These are phyloP conservation scores for Plantago ovata DNA, from an alignment of 257 asterid genomes.

Conservation along the genomic window DNA sequence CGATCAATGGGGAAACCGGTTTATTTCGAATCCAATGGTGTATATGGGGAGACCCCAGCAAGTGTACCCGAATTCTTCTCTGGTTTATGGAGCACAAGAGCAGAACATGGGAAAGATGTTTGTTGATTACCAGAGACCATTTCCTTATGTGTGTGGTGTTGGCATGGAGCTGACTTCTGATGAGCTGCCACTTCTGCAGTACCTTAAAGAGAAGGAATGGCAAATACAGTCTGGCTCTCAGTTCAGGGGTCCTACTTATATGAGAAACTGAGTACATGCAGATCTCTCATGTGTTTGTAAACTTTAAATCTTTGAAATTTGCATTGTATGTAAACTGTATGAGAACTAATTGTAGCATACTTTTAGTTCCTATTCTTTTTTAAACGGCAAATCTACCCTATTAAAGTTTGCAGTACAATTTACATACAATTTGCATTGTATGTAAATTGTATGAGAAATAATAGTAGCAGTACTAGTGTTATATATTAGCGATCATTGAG, in stretches of 20 bases:
- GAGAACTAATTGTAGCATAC: no score
- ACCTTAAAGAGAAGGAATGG: constrained; percentile 75
- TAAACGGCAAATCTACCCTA: no score
- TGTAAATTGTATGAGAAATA: no score
- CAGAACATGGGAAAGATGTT: constrained; percentile 32
- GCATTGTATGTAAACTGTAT: no score
- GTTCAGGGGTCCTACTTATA: constrained; percentile 49
- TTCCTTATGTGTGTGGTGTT: constrained; percentile 44
- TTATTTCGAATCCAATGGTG: constrained; percentile 43
- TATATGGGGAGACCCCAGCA: constrained; percentile 43
- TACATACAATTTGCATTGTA: no score
- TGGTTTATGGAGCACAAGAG: constrained; percentile 40
- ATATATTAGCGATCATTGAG: no score
- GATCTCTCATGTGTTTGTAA: no score
- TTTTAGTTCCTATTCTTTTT: no score
- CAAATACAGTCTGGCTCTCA: constrained; percentile 51
- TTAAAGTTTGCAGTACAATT: no score
- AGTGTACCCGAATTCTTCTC: constrained; percentile 32
- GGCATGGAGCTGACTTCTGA: constrained; percentile 47
- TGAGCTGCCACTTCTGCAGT: constrained; percentile 54
- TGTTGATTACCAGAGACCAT: constrained; percentile 52
- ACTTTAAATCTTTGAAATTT: no score
- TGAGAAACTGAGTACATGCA: constrained; percentile 44
- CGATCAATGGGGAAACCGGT: constrained; percentile 73
- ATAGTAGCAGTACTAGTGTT: no score